Conservation (phyloP, 345 rosid genomes). For the Gossypium sturtianum region DNA sequence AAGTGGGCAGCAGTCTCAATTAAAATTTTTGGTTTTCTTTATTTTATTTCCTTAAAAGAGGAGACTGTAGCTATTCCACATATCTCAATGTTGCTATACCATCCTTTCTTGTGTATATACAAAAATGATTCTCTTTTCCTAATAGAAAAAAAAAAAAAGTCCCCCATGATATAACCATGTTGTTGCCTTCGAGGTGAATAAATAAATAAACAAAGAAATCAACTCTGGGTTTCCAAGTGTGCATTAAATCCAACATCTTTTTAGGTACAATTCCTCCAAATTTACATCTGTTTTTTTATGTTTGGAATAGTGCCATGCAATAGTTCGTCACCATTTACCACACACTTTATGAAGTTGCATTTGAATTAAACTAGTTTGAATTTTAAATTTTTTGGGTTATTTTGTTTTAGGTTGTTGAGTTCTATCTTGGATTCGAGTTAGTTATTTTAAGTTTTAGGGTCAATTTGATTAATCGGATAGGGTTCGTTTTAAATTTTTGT, state of each 20-base stretch:
- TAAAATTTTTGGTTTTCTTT: neutral
- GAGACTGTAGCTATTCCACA: slow-evolving; percentile 2
- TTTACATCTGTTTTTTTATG: neutral
- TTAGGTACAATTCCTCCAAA: neutral
- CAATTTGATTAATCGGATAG: too few species aligned
- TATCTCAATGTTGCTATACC: slow-evolving; percentile 2
- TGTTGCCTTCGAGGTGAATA: neutral
- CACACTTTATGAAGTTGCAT: too few species aligned
- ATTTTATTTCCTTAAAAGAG: neutral
- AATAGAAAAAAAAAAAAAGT: neutral
- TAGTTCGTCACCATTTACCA: neutral
- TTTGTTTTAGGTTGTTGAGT: too few species aligned
- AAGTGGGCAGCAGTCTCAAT: slow-evolving; percentile 8
- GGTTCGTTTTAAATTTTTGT: too few species aligned
- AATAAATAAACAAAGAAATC: neutral
- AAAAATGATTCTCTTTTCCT: neutral
- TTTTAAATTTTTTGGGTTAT: too few species aligned
- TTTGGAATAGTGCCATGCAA: neutral
- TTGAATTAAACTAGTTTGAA: too few species aligned
- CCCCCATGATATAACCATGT: neutral
- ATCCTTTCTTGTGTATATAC: neutral
- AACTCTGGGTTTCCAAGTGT: neutral
- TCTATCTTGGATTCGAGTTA: too few species aligned
- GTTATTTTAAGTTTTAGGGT: too few species aligned
- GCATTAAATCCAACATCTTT: neutral